Conservation (phyloP, 2,329 filamentous ascomycete genomes). For the Onygena corvina region DNA sequence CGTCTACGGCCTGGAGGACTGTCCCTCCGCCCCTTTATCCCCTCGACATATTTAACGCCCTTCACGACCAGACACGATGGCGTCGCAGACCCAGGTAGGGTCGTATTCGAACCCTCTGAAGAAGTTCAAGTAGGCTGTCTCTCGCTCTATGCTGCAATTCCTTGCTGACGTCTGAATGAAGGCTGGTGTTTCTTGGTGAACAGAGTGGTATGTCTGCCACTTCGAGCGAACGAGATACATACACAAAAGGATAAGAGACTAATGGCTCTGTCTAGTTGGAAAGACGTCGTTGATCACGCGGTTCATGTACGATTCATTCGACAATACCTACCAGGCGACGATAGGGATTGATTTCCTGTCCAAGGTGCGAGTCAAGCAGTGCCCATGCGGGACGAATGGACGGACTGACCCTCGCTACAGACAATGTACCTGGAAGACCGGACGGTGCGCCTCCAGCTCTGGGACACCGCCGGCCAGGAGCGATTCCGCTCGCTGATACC, state of each 20-base stretch:
- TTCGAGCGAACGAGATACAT: not conserved
- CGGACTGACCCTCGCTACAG: constrained; percentile 32
- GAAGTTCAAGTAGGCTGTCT: constrained; percentile 81
- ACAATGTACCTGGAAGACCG: constrained; percentile 99
- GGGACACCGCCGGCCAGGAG: constrained; percentile 97
- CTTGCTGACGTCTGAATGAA: constrained; percentile 27
- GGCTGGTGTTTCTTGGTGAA: constrained; percentile 93
- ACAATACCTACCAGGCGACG: constrained; percentile 98
- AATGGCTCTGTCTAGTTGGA: constrained; percentile 53
- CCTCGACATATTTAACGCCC: not conserved
- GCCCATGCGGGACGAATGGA: not conserved
- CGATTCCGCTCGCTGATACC: constrained; percentile 94
- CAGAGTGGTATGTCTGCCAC: constrained; percentile 71
- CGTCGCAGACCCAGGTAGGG: constrained; percentile 57
- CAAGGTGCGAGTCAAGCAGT: constrained; percentile 51
- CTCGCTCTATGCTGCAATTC: not conserved
- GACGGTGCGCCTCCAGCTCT: constrained; percentile 91
- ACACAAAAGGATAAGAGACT: constrained; percentile 10
- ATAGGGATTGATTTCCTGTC: constrained; percentile 99
- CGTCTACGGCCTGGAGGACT: not conserved
- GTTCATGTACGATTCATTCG: constrained; percentile 99
- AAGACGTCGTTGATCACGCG: constrained; percentile 97
- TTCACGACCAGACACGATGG: constrained; percentile 49
- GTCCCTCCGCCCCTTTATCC: constrained; percentile 3
- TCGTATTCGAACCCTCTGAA: constrained; percentile 98